Evolutionary conservation across 2,329 filamentous ascomycete genomes (phyloP).

Genomic region (Fusarium sp.): DNA sequence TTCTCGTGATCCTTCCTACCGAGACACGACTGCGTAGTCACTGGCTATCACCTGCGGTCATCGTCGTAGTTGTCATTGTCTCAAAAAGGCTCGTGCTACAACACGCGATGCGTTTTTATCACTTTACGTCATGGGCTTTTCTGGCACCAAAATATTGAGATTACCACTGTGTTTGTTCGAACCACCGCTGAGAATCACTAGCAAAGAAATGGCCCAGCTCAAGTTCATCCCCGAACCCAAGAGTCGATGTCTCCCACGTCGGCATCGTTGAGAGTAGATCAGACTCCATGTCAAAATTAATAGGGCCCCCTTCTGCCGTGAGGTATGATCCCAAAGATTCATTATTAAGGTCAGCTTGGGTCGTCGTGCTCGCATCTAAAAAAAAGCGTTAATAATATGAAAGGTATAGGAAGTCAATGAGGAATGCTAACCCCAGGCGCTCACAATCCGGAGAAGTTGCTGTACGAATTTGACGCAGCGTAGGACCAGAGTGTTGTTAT

Average conservation of each 20-base stretch:
- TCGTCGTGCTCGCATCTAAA: neutral
- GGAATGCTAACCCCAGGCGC: neutral
- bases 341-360: neutral
- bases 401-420: fast-evolving
- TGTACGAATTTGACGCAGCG: neutral
- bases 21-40: neutral
- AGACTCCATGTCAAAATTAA: neutral
- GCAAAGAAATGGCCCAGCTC: conserved; percentile 12
- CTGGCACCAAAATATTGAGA: neutral
- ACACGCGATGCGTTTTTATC: neutral
- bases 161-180: neutral
- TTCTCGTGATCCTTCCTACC: neutral
- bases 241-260: neutral
- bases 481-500: neutral
- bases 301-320: neutral
- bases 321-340: neutral
- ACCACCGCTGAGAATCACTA: neutral
- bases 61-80: neutral
- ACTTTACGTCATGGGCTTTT: neutral
- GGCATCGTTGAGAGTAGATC: neutral
- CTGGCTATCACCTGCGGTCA: fast-evolving
- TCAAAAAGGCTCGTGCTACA: neutral
- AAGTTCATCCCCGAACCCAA: conserved; percentile 1
- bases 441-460: neutral
- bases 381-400: too few relatives aligned